Evolutionary conservation across 148 eudicot species (phyloP).

Genomic region (Oxyria digyna): DNA sequence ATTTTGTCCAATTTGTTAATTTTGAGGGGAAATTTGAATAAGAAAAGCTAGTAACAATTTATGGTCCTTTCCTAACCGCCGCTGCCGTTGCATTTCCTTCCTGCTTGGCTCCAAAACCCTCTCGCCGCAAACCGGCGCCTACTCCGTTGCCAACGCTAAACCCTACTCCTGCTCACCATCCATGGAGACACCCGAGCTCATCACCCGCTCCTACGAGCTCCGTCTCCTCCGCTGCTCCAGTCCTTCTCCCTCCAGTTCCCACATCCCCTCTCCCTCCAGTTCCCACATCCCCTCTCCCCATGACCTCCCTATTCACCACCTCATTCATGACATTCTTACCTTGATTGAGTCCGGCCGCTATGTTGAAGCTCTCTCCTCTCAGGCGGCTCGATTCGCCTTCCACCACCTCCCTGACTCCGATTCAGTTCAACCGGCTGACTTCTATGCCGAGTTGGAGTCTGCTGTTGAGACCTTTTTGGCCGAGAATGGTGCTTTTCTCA

Average conservation of each 20-base stretch:
- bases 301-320: constrained; percentile 11
- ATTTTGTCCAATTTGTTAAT: too few relatives aligned
- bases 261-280: constrained; percentile 4
- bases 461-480: constrained; percentile 32
- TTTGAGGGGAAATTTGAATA: too few relatives aligned
- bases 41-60: neutral
- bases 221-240: constrained; percentile 83
- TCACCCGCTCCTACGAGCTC: constrained; percentile 48
- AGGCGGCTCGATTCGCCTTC: constrained; percentile 31
- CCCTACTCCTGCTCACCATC: neutral
- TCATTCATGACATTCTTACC: constrained; percentile 27
- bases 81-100: neutral
- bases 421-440: constrained; percentile 20
- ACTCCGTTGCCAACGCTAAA: neutral
- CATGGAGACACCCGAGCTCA: constrained; percentile 14
- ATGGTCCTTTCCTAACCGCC: neutral
- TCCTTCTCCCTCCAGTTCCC: constrained; percentile 22
- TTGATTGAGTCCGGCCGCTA: constrained; percentile 58
- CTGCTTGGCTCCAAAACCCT: constrained; percentile 2
- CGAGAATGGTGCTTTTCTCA: constrained; percentile 20
- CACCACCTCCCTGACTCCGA: constrained; percentile 16
- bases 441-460: constrained; percentile 40
- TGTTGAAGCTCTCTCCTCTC: constrained; percentile 47
- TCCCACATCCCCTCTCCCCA: too few relatives aligned
- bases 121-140: neutral